These are phyloP conservation scores for Saccharomycopsis sp. DNA, from an alignment of 805 yeast genomes.

Conservation along the genomic window DNA sequence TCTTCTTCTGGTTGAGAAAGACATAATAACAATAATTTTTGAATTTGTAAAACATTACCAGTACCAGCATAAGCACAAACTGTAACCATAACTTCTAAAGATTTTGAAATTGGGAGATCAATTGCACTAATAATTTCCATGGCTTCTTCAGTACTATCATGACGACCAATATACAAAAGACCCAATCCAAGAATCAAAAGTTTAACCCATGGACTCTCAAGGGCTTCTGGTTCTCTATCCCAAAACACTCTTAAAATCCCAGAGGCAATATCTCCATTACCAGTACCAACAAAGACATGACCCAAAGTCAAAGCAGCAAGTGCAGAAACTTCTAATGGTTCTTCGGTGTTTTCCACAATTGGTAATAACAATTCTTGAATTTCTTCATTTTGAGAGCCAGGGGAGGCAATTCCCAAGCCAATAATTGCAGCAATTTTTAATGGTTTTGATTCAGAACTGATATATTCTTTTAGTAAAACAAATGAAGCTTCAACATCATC, in stretches of 20 bases:
- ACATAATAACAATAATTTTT: slow-evolving; percentile 57
- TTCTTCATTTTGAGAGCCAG: slow-evolving; percentile 86
- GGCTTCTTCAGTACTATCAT: slow-evolving; percentile 89
- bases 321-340: slow-evolving; percentile 68
- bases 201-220: slow-evolving; percentile 78
- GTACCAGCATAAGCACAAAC: slow-evolving; percentile 96
- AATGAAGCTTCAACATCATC: slow-evolving; percentile 93
- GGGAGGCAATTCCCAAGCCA: slow-evolving; percentile 90
- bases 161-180: slow-evolving; percentile 82
- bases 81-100: slow-evolving; percentile 80
- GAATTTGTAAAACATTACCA: slow-evolving; percentile 93
- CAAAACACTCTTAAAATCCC: slow-evolving; percentile 81
- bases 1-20: slow-evolving; percentile 27
- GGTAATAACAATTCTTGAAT: slow-evolving; percentile 71
- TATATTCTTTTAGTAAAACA: slow-evolving; percentile 75
- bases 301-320: slow-evolving; percentile 89
- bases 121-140: slow-evolving; percentile 89
- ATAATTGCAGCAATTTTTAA: slow-evolving; percentile 74
- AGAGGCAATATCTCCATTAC: slow-evolving; percentile 91
- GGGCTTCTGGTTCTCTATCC: slow-evolving; percentile 71
- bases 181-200: slow-evolving; percentile 91
- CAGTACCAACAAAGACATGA: slow-evolving; percentile 90
- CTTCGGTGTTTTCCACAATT: slow-evolving; percentile 64
- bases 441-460: slow-evolving; percentile 49
- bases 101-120: slow-evolving; percentile 86